Evolutionary conservation across 2,329 filamentous ascomycete species (phyloP), one percentile per base, ranked within the genome.

Genomic region (Cladosporium sp.): DNA sequence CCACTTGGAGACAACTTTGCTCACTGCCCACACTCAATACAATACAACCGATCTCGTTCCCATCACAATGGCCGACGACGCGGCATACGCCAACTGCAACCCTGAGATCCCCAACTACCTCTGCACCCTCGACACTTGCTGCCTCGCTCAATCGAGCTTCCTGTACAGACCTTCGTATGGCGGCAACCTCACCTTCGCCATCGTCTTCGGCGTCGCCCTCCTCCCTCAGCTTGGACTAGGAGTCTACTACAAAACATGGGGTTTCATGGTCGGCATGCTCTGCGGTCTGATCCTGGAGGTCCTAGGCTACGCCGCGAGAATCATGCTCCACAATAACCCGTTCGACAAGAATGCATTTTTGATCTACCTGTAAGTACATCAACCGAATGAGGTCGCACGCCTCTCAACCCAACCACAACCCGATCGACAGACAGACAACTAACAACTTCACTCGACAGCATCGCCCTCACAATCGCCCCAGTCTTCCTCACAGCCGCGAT

Each of bases 221-320:
- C 14, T 83, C 5, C 67, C 75, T 19, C 82, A 85, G 51, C 51
- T 82, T 22, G 71, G 70, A 1, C 70, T 83, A 6, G 81, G 82
- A 6, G 69, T 81, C 55, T 74, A 72, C 55, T 81, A 78, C 66
- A 77, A 76, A 58, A 82, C 83, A 63, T 85, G 80, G 79, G 82
- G 81, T 5, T 84, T 80, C 67, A 76, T 79, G 72, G 69, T 79
- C 30, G 81, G 78, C 0, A 73, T 84, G 60, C 49, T 68, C n/a
- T 30, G 62, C 25, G 82, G 81, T 8, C 75, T 80, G 7, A 60
- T 79, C 3, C 76, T 81, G 45, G 82, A 84, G 66, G 70, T 78
- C 28, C 68, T 83, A 1, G 84, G 84, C 8, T 87, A 87, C 65
- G 72, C 76, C 12, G 83, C 81, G 2, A 76, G 83, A 20, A 67